phyloP scores from a whole-genome alignment of 2,329 filamentous ascomycete species.

The Tolypocladium ovalisporum region DNA sequence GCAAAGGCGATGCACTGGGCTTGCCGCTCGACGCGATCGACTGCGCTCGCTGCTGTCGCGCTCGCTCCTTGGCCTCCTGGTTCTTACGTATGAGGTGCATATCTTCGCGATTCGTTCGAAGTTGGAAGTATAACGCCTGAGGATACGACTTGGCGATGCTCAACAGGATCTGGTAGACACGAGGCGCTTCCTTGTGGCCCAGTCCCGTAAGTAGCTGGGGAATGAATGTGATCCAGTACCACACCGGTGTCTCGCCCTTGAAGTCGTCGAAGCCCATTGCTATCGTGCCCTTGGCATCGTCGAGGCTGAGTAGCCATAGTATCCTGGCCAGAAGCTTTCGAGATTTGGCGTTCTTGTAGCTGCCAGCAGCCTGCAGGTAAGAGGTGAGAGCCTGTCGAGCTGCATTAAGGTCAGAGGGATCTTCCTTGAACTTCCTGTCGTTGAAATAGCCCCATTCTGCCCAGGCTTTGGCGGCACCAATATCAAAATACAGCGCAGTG shows the following conservation, averaged over 20 bases:
- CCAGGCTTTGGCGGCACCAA: constrained; percentile 93
- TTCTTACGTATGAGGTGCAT: constrained; percentile 86
- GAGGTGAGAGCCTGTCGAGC: constrained; percentile 90
- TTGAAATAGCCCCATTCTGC: constrained; percentile 99
- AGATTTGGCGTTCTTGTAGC: constrained; percentile 96
- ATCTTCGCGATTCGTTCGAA: constrained; percentile 88
- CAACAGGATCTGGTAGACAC: constrained; percentile 75
- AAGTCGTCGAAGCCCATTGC: constrained; percentile 86
- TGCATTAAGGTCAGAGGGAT: constrained; percentile 68
- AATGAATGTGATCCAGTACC: constrained; percentile 99
- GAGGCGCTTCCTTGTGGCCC: constrained; percentile 79
- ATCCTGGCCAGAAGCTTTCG: constrained; percentile 88
- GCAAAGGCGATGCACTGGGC: constrained; percentile 33
- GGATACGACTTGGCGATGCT: constrained; percentile 95
- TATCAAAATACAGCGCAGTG: constrained; percentile 90
- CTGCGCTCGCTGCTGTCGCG: constrained; percentile 38
- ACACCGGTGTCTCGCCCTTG: constrained; percentile 93
- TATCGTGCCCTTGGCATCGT: constrained; percentile 76
- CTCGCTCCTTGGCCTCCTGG: constrained; percentile 64
- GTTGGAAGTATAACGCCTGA: constrained; percentile 89
- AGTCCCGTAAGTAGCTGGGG: constrained; percentile 89
- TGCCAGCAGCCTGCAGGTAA: constrained; percentile 88
- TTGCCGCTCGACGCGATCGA: constrained; percentile 32
- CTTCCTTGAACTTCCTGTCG: constrained; percentile 89
- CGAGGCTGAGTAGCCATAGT: constrained; percentile 88